Evolutionary conservation across 352 stramenopile species (phyloP), one percentile per base, ranked within the genome.

Genomic region (Phytopythium mirpurense): DNA sequence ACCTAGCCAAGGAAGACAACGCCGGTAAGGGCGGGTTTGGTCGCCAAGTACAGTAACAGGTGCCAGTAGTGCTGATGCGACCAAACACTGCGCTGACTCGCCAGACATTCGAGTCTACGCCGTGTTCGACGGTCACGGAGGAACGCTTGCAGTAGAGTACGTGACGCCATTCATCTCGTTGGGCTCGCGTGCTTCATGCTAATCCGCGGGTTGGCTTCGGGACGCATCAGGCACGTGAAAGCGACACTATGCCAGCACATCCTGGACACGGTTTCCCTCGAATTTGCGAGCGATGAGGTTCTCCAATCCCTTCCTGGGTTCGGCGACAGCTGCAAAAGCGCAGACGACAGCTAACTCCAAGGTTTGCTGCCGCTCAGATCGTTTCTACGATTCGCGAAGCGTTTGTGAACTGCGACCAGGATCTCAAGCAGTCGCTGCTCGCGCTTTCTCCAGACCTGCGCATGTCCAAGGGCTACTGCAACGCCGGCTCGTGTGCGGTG

Each of bases 91-190:
- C 27, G n/a, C 34, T 38, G 45, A 5, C 47, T 1, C 18, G 6
- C 14, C 34, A 83, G 72, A 51, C 10, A 54, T 88, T 45, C 71
- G 67, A 35, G 55, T 88, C 7, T 67, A 76, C 43, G 78, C 74
- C 31, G 74, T 89, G 1, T 76, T 89, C 40, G 81, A 92, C 51
- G 81, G 77, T 0, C 81, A 92, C 36, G 81, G 81, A 27, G 81
- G 81, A 2, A 65, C 68, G 2, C 66, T 86, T 43, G 77, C 81
- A 26, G 81, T 88, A 12, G 72, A 92, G 74, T 88, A 59, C 35
- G 74, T 74, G 4, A 31, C 37, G 24, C n/a, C 46, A 15, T 35
- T 21, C 31, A 26, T 21, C 23, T 38, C 3, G 34, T 21, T 49
- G 31, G 15, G 43, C 16, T 24, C 3, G 10, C 18, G 3, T 1